Base-by-base conservation (phyloP, 495 filamentous ascomycete genomes). In the Daldinia decipiens region DNA sequence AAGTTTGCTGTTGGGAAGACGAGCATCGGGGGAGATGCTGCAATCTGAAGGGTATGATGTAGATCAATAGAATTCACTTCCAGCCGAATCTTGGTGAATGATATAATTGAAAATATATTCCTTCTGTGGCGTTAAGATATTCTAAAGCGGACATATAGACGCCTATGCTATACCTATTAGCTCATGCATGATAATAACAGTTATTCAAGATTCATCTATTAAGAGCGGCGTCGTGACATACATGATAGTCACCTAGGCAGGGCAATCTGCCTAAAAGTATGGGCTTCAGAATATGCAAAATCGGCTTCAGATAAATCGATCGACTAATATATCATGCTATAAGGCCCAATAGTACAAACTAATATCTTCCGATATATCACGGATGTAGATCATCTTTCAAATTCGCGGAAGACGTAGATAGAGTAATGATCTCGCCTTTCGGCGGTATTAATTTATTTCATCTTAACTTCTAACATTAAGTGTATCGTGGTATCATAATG, bases 401-500 rank as follows among this genome's bases (percentile, higher is more conserved):
- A 5, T 24, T 47, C 8, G 31, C 21, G n/a, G 17, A 24, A 38
- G 17, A 0, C 0, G 17, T 57, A 57, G 38, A 36, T 57, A 24
- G 15, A 39, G 52, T 32, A 26, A 36, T 17, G 50, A 13, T 19
- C 60, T 47, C 54, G n/a, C 43, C 31, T 6, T 54, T 27, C 50
- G 68, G 62, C 53, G 40, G 60, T 34, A 71, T 71, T 66, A 71
- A 57, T 60, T 56, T 50, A 24, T 70, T 50, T 70, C 65, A 52
- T 70, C 59, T 19, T 31, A 5, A 26, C 11, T 8, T 66, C 51
- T 66, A 62, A 4, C 40, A 71, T 71, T 72, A 72, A 43, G 54
- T 64, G 7, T 67, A 66, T 72, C 69, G 69, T 72, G 69, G 64
- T 72, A 72, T 72, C 69, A 72, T 72, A 66, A 71, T 55, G 36